phyloP scores from a whole-genome alignment of 2,329 filamentous ascomycete species.

The Trichophyton equinum region DNA sequence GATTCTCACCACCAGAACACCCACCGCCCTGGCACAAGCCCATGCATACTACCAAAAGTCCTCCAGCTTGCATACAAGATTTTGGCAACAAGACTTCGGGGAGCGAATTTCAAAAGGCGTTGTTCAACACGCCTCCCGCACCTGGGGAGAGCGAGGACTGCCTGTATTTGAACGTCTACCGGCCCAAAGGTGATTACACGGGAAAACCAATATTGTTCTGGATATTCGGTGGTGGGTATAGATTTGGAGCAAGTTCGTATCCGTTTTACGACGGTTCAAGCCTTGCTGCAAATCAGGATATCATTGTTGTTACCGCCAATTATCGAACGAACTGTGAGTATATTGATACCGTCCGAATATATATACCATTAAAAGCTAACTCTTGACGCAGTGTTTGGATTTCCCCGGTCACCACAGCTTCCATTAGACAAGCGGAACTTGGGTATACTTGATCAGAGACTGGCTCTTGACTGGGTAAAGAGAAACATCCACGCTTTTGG shows the following conservation, averaged over 20 bases:
- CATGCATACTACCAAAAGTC: not conserved
- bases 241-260: not conserved
- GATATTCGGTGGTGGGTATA: constrained; percentile 1
- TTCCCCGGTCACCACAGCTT: constrained; percentile 1
- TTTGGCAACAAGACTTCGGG: not conserved
- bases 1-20: not conserved
- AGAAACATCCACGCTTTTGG: constrained; percentile 44
- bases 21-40: not conserved
- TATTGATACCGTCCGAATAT: not conserved
- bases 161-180: constrained; percentile 5
- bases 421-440: constrained; percentile 41
- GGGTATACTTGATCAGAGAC: constrained; percentile 42
- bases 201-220: constrained; percentile 1
- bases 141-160: constrained; percentile 3
- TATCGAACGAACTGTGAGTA: constrained; percentile 2
- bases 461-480: constrained; percentile 48
- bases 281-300: constrained; percentile 1
- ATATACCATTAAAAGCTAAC: not conserved
- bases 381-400: constrained; percentile 4
- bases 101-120: not conserved
- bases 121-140: not conserved
- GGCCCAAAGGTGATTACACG: not conserved
- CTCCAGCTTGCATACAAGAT: constrained; percentile 1
- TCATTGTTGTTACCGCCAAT: constrained; percentile 3
- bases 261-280: not conserved